Evolutionary conservation across 495 filamentous ascomycete species (phyloP).

Genomic region (Penicillium manginii): DNA sequence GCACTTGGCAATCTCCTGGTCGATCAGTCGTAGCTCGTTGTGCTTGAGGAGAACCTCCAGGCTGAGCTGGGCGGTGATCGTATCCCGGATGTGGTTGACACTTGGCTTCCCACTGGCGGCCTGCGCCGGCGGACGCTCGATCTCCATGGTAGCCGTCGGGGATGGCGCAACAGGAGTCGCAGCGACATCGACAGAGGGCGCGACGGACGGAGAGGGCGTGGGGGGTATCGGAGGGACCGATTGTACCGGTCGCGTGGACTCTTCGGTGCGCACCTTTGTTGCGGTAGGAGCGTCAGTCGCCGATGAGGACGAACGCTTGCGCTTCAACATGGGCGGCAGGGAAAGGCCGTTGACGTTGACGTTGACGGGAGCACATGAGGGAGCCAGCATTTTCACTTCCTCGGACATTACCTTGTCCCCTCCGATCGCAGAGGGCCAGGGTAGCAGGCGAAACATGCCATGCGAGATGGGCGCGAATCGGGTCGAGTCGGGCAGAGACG

Average conservation of each 20-base stretch:
- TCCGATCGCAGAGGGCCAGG: slow-evolving; percentile 60
- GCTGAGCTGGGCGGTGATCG: slow-evolving; percentile 82
- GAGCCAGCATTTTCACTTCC: slow-evolving; percentile 49
- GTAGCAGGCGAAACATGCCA: slow-evolving; percentile 63
- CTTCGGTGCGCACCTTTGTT: slow-evolving; percentile 38
- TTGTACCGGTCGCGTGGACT: slow-evolving; percentile 7
- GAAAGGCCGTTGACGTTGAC: slow-evolving; percentile 41
- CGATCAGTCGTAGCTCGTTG: slow-evolving; percentile 88
- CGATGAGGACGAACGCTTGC: slow-evolving; percentile 53
- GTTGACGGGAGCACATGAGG: slow-evolving; percentile 37
- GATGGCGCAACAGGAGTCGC: neutral
- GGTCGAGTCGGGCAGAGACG: slow-evolving; percentile 13
- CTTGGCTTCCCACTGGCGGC: slow-evolving; percentile 31
- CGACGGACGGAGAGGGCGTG: slow-evolving; percentile 15
- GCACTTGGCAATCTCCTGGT: slow-evolving; percentile 95
- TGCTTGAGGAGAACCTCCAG: slow-evolving; percentile 94
- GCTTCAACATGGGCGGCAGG: slow-evolving; percentile 52
- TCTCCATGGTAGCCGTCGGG: slow-evolving; percentile 14
- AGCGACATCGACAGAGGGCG: slow-evolving; percentile 13
- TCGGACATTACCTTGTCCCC: slow-evolving; percentile 57
- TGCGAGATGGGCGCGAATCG: slow-evolving; percentile 38
- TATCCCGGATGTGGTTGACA: slow-evolving; percentile 60
- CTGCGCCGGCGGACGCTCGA: slow-evolving; percentile 22
- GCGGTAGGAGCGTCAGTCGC: slow-evolving; percentile 38
- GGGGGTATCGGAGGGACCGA: neutral